Evolutionary conservation across 768 basidiomycete genomes (phyloP).

Genomic region (Tulasnella calospora): DNA sequence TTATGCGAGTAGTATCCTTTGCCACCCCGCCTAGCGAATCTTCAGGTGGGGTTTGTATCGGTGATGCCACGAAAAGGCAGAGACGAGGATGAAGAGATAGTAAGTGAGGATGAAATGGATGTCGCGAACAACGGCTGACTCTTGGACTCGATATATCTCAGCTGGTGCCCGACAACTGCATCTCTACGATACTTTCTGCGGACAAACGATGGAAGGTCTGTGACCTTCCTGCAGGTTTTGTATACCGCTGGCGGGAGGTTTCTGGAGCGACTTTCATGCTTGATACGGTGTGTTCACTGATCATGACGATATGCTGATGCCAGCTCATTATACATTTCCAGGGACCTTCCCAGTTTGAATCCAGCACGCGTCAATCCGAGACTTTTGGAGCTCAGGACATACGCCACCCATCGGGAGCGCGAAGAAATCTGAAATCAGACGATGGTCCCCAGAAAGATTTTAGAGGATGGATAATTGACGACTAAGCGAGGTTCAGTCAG

Average conservation of each 20-base stretch:
- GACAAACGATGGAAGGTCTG: background rate
- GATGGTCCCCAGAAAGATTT: background rate
- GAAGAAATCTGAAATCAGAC: background rate
- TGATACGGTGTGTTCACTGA: background rate
- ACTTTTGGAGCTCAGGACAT: background rate
- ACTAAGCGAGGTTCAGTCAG: background rate
- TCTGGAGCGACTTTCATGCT: background rate
- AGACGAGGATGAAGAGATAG: background rate
- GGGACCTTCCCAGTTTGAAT: background rate
- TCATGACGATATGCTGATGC: background rate
- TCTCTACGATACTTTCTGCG: background rate
- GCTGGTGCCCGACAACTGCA: background rate
- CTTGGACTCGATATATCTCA: background rate
- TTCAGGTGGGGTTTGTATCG: background rate
- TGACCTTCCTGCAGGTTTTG: background rate
- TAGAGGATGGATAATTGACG: background rate
- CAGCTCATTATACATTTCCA: background rate
- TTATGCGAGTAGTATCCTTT: background rate
- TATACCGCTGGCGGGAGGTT: background rate
- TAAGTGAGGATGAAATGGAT: background rate
- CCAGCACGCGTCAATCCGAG: background rate
- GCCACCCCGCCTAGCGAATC: background rate
- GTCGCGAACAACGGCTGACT: background rate
- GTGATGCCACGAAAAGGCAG: background rate
- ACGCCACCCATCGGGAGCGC: background rate